Base-by-base conservation (phyloP, 2,329 filamentous ascomycete genomes). In the Aspergillus sp. region DNA sequence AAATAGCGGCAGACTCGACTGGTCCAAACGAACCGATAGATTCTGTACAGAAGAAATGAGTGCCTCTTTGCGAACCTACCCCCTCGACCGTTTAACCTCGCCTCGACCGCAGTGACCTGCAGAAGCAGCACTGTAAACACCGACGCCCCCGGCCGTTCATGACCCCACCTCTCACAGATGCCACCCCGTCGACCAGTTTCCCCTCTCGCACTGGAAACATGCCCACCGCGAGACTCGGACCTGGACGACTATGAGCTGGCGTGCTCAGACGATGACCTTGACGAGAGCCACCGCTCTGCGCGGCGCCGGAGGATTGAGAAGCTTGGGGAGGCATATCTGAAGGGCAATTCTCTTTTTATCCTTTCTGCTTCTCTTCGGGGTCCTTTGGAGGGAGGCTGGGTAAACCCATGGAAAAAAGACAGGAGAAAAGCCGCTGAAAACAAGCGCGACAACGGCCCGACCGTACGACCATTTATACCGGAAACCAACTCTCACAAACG, bases 351-450 rank as follows among this genome's bases (percentile, higher is more conserved):
- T 15, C 65, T 79, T 9, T 80, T 79, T 55, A 80, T 82, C 45
- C 65, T 77, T 11, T 79, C 74, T 6, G 79, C 79, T 12, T 72
- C 72, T 8, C 67, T 82, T 19, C 73, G 68, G 44, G 79, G 79
- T 0, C 79, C 79, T 1, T 77, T 82, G 33, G 71, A 76, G 4
- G 58, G 71, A 23, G 71, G 64, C 24, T 82, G 79, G 79, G 61
- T 63, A 5, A 81, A 81, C 62, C 79, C 79, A 2, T 81, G 79
- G 79, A 70, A 60, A 48, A 73, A 71, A 50, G 56, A 64, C 3
- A 65, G 70, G 46, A 57, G 46, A 7, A 60, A 41, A 15, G 9
- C 27, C 4, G 43, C 19, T 9, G 33, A 19, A 31, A 31, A 17
- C 4, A 24, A 33, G n/a, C 31, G 54, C 33, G 12, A 48, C 23